Evolutionary conservation across 2,329 filamentous ascomycete species (phyloP).

Genomic region (Botrytis cinerea): DNA sequence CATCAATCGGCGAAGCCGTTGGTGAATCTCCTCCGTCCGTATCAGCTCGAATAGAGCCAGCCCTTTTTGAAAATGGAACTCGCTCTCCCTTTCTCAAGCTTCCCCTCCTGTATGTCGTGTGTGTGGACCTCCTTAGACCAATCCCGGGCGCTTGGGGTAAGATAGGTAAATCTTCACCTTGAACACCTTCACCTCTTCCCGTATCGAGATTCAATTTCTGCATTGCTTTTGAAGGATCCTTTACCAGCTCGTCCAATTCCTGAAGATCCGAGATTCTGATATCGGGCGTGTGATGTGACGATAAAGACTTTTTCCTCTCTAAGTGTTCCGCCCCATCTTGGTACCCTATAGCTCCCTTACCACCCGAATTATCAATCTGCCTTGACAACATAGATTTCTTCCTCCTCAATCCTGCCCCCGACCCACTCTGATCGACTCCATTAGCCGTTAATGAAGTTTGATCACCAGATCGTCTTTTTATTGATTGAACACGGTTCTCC

Average conservation of each 20-base stretch:
- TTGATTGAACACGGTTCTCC: slow-evolving; percentile 87
- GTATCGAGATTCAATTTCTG: slow-evolving; percentile 59
- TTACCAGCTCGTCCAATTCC: slow-evolving; percentile 77
- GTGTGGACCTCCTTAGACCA: slow-evolving; percentile 83
- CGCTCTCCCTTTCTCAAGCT: slow-evolving; percentile 80
- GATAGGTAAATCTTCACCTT: slow-evolving; percentile 78
- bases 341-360: slow-evolving; percentile 62
- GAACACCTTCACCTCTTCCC: slow-evolving; percentile 34
- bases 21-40: slow-evolving; percentile 55
- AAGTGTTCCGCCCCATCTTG: slow-evolving; percentile 81
- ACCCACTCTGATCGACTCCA: slow-evolving; percentile 55
- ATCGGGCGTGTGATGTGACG: slow-evolving; percentile 52
- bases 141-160: slow-evolving; percentile 74
- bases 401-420: slow-evolving; percentile 65
- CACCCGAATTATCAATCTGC: slow-evolving; percentile 76
- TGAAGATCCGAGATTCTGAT: slow-evolving; percentile 62
- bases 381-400: slow-evolving; percentile 96
- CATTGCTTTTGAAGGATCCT: slow-evolving; percentile 72
- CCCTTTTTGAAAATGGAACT: slow-evolving; percentile 72
- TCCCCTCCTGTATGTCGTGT: slow-evolving; percentile 86
- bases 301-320: slow-evolving; percentile 69
- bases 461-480: slow-evolving; percentile 81
- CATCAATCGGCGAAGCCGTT: slow-evolving; percentile 50
- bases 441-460: slow-evolving; percentile 60
- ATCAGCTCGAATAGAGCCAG: slow-evolving; percentile 61